A percentile compares a stretch with the other conserved stretches of the same genome.
Evolutionary conservation across 2,329 filamentous ascomycete genomes (phyloP).

Genomic region (Trichoderma pleuroti): DNA sequence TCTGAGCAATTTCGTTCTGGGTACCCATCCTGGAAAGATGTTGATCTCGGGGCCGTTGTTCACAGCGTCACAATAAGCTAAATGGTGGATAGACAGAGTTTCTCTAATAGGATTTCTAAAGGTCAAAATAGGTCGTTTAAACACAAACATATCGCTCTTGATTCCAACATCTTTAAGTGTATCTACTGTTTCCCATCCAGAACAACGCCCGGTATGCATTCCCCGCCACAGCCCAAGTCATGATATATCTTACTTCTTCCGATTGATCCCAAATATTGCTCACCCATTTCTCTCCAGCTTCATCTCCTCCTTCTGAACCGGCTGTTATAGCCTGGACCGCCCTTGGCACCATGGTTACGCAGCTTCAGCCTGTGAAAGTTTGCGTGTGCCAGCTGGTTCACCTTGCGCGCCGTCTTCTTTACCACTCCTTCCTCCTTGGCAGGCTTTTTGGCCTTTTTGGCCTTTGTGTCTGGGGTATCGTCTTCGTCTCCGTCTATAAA

Average conservation of each 20-base stretch:
- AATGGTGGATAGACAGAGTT: not conserved
- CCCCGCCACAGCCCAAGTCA: not conserved
- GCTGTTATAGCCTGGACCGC: conserved; percentile 55
- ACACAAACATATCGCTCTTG: not conserved
- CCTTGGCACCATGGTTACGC: conserved; percentile 59
- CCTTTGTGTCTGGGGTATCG: conserved; percentile 19
- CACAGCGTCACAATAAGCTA: not conserved
- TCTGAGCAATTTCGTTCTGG: not conserved
- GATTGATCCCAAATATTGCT: not conserved
- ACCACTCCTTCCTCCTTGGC: conserved; percentile 42
- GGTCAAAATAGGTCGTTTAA: not conserved
- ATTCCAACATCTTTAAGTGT: not conserved
- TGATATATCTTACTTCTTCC: not conserved
- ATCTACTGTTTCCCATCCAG: not conserved
- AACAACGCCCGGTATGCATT: conserved; percentile 16
- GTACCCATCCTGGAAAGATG: not conserved
- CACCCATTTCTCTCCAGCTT: not conserved
- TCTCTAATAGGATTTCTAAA: not conserved
- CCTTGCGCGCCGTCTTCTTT: conserved; percentile 55
- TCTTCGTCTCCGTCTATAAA: conserved; percentile 22
- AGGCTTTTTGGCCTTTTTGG: conserved; percentile 21
- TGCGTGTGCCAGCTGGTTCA: conserved; percentile 60
- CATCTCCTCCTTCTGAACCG: conserved; percentile 52
- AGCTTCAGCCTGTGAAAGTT: conserved; percentile 67
- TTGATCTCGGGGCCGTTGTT: not conserved